Evolutionary conservation across 805 yeast species (phyloP), one percentile per base, ranked within the genome.

Genomic region (Barnettozyma sucrosica): DNA sequence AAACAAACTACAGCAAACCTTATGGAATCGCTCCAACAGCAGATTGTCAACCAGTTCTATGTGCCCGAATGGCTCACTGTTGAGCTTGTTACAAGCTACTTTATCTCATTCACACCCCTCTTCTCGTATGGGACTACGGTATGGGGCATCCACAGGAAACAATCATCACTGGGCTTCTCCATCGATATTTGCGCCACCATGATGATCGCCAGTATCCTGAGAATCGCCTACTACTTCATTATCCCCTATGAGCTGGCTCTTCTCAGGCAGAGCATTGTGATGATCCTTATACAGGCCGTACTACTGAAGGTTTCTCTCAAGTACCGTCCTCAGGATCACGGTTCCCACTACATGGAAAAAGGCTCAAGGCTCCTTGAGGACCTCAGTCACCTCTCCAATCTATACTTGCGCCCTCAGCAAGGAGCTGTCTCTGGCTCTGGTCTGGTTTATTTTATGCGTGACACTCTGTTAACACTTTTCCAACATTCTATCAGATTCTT

Each of bases 121-220:
- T 75, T 90, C 51, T 86, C 96, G 7, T 89, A 90, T 61, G 95
- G 96, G 3, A 78, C 93, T 14, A 89, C 96, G 1, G 77, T 89
- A 32, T 70, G 79, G 41, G 73, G 85, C 52, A 89, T 89, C 13
- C 75, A 80, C 56, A 69, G 74, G 41, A 75, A 77, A 30, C 70
- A 81, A 60, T 75, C 89, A 0, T 77, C 92, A 1, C 71, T 77
- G 20, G 97, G 97, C 20, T 89, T 89, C 60, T 85, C 95, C 5
- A 71, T 89, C n/a, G 97, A 90, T 65, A 86, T 90, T 10, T 90
- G 97, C 66, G 90, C 89, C 7, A 87, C 96, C 7, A 89, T 90
- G 96, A 63, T 89, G 51, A 72, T 88, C 53, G 83, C 96, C 1
- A 77, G 89, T 37, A 77, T 81, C 5, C 66, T 89, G 41, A 72